A percentile compares a stretch with the other conserved stretches of the same genome.
These are phyloP conservation scores for Candida ulmi DNA, from an alignment of 805 yeast genomes.

Conservation along the genomic window DNA sequence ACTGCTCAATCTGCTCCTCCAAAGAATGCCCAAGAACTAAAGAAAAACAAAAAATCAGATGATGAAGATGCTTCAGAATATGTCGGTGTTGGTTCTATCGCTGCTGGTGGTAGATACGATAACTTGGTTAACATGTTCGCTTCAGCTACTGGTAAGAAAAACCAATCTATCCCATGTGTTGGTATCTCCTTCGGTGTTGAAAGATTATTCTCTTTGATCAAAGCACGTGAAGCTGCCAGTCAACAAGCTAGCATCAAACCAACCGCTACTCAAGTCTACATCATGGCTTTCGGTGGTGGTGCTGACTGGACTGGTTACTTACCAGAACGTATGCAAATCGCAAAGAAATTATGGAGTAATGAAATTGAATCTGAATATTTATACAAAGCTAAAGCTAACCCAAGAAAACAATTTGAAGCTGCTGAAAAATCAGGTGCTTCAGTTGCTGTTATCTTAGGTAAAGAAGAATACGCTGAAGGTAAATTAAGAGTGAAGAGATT, in stretches of 20 bases:
- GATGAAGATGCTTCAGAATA: constrained; percentile 93
- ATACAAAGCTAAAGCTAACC: constrained; percentile 89
- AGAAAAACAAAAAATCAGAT: constrained; percentile 40
- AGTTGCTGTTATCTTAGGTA: constrained; percentile 88
- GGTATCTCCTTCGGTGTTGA: constrained; percentile 98
- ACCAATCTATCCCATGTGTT: constrained; percentile 86
- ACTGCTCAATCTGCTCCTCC: constrained; percentile 98
- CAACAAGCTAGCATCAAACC: constrained; percentile 57
- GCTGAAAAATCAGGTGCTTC: constrained; percentile 94
- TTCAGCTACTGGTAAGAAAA: constrained; percentile 72
- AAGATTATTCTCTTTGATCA: constrained; percentile 84
- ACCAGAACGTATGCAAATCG: constrained; percentile 83
- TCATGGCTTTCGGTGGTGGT: constrained; percentile 99
- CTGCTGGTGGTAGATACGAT: constrained; percentile 99
- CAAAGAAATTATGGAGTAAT: constrained; percentile 78
- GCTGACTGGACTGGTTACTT: constrained; percentile 92
- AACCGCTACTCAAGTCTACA: constrained; percentile 84
- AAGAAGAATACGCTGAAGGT: constrained; percentile 80
- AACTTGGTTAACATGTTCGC: constrained; percentile 95
- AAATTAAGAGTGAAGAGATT: constrained; percentile 79
- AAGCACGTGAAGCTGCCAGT: constrained; percentile 61
- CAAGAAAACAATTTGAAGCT: constrained; percentile 94
- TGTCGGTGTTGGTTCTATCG: constrained; percentile 97
- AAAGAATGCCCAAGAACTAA: constrained; percentile 62
- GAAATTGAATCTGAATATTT: constrained; percentile 90